Evolutionary conservation across 75 land plant genomes (phyloP).

Genomic region (Larix kaempferi): DNA sequence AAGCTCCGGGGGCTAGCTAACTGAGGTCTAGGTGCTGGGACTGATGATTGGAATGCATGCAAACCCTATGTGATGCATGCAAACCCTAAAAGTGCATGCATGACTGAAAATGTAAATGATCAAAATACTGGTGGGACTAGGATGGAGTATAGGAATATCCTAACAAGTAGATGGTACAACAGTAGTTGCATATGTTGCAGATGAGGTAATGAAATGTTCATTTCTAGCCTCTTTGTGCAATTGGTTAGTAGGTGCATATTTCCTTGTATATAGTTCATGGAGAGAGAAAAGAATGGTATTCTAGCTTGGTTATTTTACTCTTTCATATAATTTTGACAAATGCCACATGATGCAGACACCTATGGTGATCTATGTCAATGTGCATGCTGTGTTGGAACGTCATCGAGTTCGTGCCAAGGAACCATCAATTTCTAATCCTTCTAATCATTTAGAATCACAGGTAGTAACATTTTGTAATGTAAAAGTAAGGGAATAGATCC

Average conservation of each 20-base stretch:
- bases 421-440: constrained; percentile 33
- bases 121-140: too few species aligned
- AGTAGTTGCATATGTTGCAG: constrained; percentile 92
- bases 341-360: constrained; percentile 65
- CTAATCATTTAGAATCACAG: constrained; percentile 29
- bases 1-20: too few species aligned
- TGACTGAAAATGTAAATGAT: too few species aligned
- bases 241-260: background rate
- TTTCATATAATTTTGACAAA: constrained; percentile 1
- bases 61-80: too few species aligned
- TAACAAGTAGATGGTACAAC: constrained; percentile 82
- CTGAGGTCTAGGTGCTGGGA: too few species aligned
- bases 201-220: constrained; percentile 66
- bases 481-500: too few species aligned
- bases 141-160: too few species aligned
- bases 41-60: too few species aligned
- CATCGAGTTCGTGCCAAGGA: constrained; percentile 75
- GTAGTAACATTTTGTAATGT: background rate
- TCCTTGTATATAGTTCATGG: background rate
- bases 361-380: constrained; percentile 98
- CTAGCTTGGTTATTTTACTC: constrained; percentile 3
- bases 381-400: constrained; percentile 90
- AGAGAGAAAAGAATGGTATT: constrained; percentile 1
- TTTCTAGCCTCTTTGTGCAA: constrained; percentile 1
- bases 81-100: too few species aligned